Evolutionary conservation across 2,329 filamentous ascomycete genomes (phyloP), one percentile per base, ranked within the genome.

Genomic region (Phialemonium atrogriseum): DNA sequence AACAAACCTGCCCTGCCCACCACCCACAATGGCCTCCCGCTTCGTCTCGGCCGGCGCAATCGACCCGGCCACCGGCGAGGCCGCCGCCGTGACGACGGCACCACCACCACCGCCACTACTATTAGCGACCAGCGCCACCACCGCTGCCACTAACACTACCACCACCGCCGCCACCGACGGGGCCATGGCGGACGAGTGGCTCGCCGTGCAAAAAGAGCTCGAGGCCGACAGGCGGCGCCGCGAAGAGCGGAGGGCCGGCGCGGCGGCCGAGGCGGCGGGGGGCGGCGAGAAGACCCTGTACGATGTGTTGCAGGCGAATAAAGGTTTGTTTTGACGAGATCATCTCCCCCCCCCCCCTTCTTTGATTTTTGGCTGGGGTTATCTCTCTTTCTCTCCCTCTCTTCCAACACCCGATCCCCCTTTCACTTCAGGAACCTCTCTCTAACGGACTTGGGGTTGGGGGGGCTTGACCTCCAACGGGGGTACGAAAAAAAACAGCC

Each of bases 231-330:
- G 75, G 23, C 60, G 60, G 36, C 68, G 74, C 37, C 66, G 70
- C 18, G 68, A 73, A 34, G 57, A 66, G 37, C 60, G 64, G 35
- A 55, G 60, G 10, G 49, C 53, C 39, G 56, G 55, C 21, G 62
- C 60, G 2, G 52, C 58, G 13, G 58, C 56, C 27, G 51, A 54
- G 26, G n/a, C n/a, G n/a, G n/a, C n/a, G n/a, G n/a, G n/a, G 38
- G 39, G 21, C 12, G 63, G 60, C 20, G 72, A 80, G 44, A 77
- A 70, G 56, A 78, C 69, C 31, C 64, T 91, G 17, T 91, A 70
- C 51, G 84, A 88, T 25, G 68, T 83, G 3, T 56, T 91, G 31
- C 80, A 89, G 58, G 84, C 80, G 25, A 91, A 91, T 56, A 89
- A 88, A 73, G 80, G 78, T 81, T 54, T 12, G 21, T 24, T 25